Evolutionary conservation across 129 eudicot genomes (phyloP), one percentile per base, ranked within the genome.

Genomic region (Kitagawia praeruptora): DNA sequence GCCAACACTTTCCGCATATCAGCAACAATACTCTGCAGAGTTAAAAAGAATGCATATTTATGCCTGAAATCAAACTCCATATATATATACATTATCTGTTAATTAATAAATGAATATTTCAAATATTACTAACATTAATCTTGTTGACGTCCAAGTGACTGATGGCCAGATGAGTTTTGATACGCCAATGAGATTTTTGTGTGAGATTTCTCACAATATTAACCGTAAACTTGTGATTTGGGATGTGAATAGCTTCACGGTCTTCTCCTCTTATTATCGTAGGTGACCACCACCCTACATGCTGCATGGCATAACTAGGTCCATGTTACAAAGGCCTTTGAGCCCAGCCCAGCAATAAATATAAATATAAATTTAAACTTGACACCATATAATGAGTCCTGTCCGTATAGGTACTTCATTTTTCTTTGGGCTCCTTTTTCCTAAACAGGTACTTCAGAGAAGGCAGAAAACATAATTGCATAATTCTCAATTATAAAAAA

Each of bases 251-350:
- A n/a, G 98, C 98, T 87, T 94, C 98, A 86, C 98, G 97, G 72
- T 94, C 96, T 85, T 94, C 98, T 46, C 98, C 98, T 85, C 98
- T 87, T 81, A 94, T 83, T 44, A 94, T 84, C 71, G 98, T 94
- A 66, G 98, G 98, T 41, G 98, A 91, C 98, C 98, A 94, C 98
- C 98, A 94, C 38, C 98, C 98, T 46, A 94, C 98, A 82, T 90
- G 97, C 98, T 94, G 86, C 82, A 82, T 46, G 38, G 77, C 61
- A 77, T 21, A 66, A 40, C 28, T 67, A 70, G 75, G 79, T 21
- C 15, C 19, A 70, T 77, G 46, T 82, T 42, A 77, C 41, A 77
- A 6, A 64, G 13, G 69, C 51, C 34, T 37, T 69, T 39, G 37
- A 66, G 31, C 34, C 38, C 41, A 61, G 27, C 66, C 11, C 34